These are phyloP conservation scores for Helicocarpus griseus DNA, from an alignment of 2,329 filamentous ascomycete species.

Conservation along the genomic window DNA sequence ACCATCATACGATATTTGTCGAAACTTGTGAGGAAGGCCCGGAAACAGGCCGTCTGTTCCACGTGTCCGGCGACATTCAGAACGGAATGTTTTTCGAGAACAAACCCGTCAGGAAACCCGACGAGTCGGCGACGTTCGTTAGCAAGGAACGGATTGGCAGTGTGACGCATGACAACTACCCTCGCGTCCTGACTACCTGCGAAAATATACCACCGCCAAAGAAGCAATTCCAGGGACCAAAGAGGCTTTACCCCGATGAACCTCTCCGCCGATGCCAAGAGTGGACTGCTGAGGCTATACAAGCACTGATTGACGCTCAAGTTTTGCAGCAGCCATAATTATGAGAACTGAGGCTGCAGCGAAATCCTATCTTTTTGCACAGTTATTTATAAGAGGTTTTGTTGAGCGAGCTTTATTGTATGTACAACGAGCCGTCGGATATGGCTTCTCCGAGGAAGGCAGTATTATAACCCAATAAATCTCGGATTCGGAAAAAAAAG, in stretches of 20 bases:
- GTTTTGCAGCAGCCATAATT: background rate
- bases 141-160: constrained; percentile 14
- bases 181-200: background rate
- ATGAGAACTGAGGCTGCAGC: background rate
- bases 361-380: background rate
- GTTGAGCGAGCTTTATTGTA: background rate
- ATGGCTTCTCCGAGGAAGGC: background rate
- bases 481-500: background rate
- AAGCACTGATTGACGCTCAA: background rate
- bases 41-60: constrained; percentile 14
- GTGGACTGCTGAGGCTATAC: constrained; percentile 1
- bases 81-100: constrained; percentile 20
- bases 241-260: background rate
- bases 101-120: constrained; percentile 11
- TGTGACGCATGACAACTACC: constrained; percentile 6
- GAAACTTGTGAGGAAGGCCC: constrained; percentile 10
- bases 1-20: constrained; percentile 21
- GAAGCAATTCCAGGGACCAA: constrained; percentile 1
- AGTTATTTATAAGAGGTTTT: background rate
- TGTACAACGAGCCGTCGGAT: background rate
- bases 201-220: background rate
- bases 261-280: constrained; percentile 1
- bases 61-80: constrained; percentile 23
- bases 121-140: constrained; percentile 12
- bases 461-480: background rate